phyloP scores from a whole-genome alignment of 2,329 filamentous ascomycete genomes.

The Trematosphaeria pertusa region DNA sequence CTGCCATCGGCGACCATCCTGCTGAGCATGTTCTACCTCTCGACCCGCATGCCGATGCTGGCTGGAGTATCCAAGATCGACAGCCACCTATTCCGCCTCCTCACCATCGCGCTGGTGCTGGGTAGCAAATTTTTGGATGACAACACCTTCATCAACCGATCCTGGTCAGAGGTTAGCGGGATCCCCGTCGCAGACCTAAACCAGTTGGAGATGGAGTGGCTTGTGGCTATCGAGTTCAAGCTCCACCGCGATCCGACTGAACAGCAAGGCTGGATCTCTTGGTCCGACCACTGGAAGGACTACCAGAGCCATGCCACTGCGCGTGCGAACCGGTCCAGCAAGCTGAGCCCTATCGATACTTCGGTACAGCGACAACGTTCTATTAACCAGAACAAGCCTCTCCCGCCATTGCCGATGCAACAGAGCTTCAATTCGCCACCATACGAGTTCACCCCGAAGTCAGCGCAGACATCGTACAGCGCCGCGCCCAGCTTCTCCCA shows the following conservation, averaged over 20 bases:
- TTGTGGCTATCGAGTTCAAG: constrained; percentile 80
- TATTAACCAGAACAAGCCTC: constrained; percentile 54
- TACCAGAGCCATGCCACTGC: constrained; percentile 62
- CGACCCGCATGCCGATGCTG: constrained; percentile 80
- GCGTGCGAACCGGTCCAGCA: constrained; percentile 45
- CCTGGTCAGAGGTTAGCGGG: constrained; percentile 93
- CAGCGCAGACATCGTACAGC: constrained; percentile 47
- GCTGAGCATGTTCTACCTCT: constrained; percentile 87
- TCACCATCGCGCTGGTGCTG: constrained; percentile 83
- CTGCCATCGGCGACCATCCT: constrained; percentile 91
- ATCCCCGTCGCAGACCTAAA: constrained; percentile 87
- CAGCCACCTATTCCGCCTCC: constrained; percentile 83
- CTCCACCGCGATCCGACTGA: constrained; percentile 85
- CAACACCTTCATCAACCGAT: constrained; percentile 97
- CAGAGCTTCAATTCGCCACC: constrained; percentile 48
- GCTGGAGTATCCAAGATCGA: constrained; percentile 59
- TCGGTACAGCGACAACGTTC: constrained; percentile 63
- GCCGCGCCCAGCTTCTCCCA: constrained; percentile 41
- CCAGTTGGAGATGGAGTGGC: constrained; percentile 85
- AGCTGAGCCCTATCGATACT: constrained; percentile 70
- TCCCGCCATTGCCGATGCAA: constrained; percentile 47
- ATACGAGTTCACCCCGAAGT: constrained; percentile 46
- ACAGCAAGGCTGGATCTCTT: constrained; percentile 72
- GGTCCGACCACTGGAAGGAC: constrained; percentile 71
- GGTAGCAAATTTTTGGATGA: constrained; percentile 97